These are phyloP conservation scores for Talaromyces sp. DNA, from an alignment of 2,329 filamentous ascomycete species.

Conservation along the genomic window DNA sequence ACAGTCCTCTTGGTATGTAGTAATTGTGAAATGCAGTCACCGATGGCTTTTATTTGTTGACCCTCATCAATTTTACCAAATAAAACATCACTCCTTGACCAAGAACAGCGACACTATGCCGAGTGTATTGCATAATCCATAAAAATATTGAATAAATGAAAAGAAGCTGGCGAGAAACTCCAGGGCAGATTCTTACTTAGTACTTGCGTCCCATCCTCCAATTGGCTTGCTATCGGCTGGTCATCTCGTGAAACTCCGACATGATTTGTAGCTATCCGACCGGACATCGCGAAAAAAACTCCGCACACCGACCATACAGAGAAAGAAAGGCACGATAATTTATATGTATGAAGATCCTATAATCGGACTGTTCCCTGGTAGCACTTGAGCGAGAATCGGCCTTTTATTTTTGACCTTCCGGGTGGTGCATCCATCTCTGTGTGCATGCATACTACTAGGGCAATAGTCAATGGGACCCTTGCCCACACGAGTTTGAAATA, in stretches of 20 bases:
- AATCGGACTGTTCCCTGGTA: not conserved
- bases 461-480: not conserved
- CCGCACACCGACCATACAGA: not conserved
- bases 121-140: not conserved
- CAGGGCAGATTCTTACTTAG: not conserved
- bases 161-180: not conserved
- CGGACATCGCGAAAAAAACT: not conserved
- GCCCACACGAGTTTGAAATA: not conserved
- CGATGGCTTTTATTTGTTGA: not conserved
- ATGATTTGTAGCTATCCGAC: not conserved
- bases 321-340: not conserved
- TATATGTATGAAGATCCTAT: not conserved
- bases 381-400: not conserved
- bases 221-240: not conserved
- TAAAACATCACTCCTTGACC: not conserved
- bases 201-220: not conserved
- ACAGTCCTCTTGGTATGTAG: not conserved
- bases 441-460: not conserved
- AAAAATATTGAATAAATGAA: not conserved
- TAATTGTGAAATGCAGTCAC: not conserved
- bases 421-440: not conserved
- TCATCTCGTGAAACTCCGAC: not conserved
- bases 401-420: not conserved
- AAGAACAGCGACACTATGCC: not conserved
- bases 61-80: not conserved